Percentiles rank a stretch among this genome's conserved stretches.
phyloP scores from a whole-genome alignment of 2,329 filamentous ascomycete genomes.

The Lecanoromycetidae sp. region DNA sequence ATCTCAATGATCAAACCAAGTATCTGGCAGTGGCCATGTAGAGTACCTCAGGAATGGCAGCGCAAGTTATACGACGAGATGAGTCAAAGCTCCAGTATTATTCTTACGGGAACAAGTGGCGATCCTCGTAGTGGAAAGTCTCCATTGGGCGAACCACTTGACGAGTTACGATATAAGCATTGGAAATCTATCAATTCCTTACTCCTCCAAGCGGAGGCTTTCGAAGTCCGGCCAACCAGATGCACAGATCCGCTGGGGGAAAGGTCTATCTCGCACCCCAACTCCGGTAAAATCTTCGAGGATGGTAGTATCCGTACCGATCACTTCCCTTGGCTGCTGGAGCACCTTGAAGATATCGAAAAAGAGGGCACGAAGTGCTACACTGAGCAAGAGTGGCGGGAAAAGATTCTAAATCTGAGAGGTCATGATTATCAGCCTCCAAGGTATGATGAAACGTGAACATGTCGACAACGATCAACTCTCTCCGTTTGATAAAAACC shows the following conservation, averaged over 20 bases:
- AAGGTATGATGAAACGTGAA: too few species aligned
- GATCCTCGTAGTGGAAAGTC: too few species aligned
- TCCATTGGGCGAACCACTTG: not conserved
- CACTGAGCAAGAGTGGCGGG: not conserved
- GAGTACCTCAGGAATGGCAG: not conserved
- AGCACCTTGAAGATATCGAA: not conserved
- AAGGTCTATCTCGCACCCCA: too few species aligned
- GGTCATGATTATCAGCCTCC: not conserved
- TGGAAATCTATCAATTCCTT: not conserved
- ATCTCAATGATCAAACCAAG: not conserved
- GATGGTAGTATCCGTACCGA: too few species aligned
- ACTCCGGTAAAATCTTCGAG: too few species aligned
- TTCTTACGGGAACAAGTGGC: not conserved
- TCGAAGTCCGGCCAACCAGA: not conserved
- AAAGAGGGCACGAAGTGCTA: not conserved
- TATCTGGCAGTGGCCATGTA: not conserved
- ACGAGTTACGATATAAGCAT: not conserved
- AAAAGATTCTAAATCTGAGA: not conserved
- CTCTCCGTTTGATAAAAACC: too few species aligned
- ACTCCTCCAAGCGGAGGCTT: not conserved
- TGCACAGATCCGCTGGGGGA: too few species aligned
- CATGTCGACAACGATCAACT: too few species aligned
- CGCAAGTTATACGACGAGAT: not conserved
- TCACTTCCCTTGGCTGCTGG: too few species aligned
- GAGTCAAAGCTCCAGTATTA: not conserved